Conservation (phyloP, 768 basidiomycete species). For the Suillus americanus region DNA sequence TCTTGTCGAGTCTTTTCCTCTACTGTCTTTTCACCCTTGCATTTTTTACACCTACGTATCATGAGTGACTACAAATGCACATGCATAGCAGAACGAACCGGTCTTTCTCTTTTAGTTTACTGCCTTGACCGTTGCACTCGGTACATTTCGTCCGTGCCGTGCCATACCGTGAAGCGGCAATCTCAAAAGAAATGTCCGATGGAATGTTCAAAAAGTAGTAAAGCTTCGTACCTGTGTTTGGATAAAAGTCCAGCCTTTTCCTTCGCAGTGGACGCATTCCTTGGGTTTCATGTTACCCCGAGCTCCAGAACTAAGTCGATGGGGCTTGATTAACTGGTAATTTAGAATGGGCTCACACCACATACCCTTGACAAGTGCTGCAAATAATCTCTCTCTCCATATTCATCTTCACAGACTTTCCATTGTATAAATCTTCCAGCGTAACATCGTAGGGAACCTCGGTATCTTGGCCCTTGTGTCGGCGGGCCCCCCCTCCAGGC, state of each 20-base stretch:
- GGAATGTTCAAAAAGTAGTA: background rate
- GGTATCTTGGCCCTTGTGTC: conserved; percentile 68
- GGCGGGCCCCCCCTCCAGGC: conserved; percentile 44
- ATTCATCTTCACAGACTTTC: conserved; percentile 84
- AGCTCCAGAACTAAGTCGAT: conserved; percentile 65
- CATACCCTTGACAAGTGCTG: conserved; percentile 75
- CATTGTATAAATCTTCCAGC: conserved; percentile 91
- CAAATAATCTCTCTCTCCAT: conserved; percentile 87
- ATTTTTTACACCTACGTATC: conserved; percentile 83
- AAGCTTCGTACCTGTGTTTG: conserved; percentile 48
- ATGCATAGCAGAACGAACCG: conserved; percentile 43
- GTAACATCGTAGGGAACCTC: conserved; percentile 81
- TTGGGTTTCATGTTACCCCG: conserved; percentile 84
- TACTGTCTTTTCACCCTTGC: conserved; percentile 82
- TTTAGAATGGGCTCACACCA: conserved; percentile 8
- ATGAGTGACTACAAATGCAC: conserved; percentile 8
- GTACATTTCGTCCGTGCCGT: conserved; percentile 57
- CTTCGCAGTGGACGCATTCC: conserved; percentile 77
- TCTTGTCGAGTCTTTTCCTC: conserved; percentile 90
- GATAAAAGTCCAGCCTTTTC: conserved; percentile 72
- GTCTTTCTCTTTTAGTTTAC: conserved; percentile 81
- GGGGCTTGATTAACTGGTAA: conserved; percentile 10
- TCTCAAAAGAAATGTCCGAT: conserved; percentile 22
- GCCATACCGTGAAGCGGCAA: conserved; percentile 47
- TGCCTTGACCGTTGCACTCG: conserved; percentile 70